Evolutionary conservation across 2,329 filamentous ascomycete genomes (phyloP).

Genomic region (Aspergillus novoparasiticus): DNA sequence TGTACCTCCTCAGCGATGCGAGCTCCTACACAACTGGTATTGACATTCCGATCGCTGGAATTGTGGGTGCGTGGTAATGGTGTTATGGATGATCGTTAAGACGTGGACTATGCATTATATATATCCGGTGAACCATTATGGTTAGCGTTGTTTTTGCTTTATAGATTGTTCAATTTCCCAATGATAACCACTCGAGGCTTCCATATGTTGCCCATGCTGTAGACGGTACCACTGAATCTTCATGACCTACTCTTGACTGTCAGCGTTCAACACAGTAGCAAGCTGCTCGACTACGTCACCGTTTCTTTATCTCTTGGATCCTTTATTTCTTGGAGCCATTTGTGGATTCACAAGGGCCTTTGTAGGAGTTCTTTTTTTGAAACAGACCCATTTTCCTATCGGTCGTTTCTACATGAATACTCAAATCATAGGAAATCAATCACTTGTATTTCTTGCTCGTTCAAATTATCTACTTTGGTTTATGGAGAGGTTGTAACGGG

Average conservation of each 20-base stretch:
- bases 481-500: background rate
- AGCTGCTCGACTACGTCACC: background rate
- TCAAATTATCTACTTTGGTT: background rate
- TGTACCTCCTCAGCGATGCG: constrained; percentile 57
- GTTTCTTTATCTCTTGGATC: background rate
- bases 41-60: constrained; percentile 43
- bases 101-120: background rate
- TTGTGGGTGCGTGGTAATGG: constrained; percentile 37
- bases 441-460: background rate
- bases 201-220: background rate
- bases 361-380: background rate
- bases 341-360: no score
- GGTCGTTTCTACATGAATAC: background rate
- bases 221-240: background rate
- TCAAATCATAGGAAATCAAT: background rate
- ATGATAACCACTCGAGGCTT: background rate
- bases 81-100: background rate
- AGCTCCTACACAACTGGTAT: constrained; percentile 42
- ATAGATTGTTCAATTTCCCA: background rate
- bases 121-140: background rate
- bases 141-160: background rate
- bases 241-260: background rate
- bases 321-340: background rate
- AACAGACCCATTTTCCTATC: background rate
- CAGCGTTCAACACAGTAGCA: background rate